A percentile compares a stretch with the other conserved stretches of the same genome.
Evolutionary conservation across 1,284 basidiomycete genomes (phyloP).

Genomic region (Tilletia horrida): DNA sequence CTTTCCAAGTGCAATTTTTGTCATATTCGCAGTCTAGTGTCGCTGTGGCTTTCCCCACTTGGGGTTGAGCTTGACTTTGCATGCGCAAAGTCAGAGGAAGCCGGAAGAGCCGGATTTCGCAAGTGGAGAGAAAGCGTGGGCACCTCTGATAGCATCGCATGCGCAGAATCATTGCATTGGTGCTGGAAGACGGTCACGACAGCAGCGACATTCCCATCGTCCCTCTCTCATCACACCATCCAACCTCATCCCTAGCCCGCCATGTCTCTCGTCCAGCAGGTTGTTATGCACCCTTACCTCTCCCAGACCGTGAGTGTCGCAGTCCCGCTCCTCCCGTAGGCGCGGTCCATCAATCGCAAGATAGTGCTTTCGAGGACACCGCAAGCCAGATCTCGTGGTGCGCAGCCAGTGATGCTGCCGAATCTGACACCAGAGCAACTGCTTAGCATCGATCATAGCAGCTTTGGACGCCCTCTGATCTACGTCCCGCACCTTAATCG

Average conservation of each 20-base stretch:
- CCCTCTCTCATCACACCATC: not conserved
- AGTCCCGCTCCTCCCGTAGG: not conserved
- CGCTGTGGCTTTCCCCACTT: not conserved
- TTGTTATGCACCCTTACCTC: constrained; percentile 53
- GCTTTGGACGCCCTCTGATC: no score
- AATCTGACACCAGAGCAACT: no score
- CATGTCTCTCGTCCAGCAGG: constrained; percentile 54
- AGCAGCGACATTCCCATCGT: not conserved
- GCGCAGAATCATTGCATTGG: no score
- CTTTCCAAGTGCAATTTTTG: not conserved
- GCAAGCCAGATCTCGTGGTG: not conserved
- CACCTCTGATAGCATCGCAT: not conserved
- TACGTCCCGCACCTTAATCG: no score
- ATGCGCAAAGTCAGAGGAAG: constrained; percentile 1
- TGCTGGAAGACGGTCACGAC: no score
- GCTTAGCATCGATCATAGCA: no score
- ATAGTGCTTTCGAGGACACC: not conserved
- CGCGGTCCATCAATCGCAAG: no score
- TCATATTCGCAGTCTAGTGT: not conserved
- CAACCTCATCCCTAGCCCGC: constrained; percentile 4
- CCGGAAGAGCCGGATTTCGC: not conserved
- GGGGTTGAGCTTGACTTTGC: not conserved
- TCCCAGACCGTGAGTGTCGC: constrained; percentile 40
- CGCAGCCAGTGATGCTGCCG: not conserved
- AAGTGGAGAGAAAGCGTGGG: not conserved